Conservation (phyloP, 257 asterid species). For the Solanum paucissectum region DNA sequence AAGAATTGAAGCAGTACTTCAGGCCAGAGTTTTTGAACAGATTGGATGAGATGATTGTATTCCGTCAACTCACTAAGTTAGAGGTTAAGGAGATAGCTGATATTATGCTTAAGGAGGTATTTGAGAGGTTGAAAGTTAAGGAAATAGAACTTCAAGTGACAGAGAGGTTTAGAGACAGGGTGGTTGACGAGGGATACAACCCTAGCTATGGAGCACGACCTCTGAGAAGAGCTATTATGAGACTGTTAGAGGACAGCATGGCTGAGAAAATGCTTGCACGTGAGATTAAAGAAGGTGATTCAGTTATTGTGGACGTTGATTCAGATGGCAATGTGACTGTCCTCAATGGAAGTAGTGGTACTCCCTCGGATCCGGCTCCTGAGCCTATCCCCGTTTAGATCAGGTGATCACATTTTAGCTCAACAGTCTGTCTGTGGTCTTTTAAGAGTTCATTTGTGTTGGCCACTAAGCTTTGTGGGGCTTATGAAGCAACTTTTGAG, state of each 20-base stretch:
- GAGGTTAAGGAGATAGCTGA: constrained; percentile 47
- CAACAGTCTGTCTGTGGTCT: neutral
- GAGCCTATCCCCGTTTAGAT: constrained; percentile 25
- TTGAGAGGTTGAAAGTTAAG: constrained; percentile 24
- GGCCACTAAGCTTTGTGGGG: neutral
- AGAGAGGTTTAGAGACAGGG: constrained; percentile 30
- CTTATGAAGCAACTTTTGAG: neutral
- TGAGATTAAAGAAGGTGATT: constrained; percentile 28
- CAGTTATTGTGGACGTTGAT: constrained; percentile 37
- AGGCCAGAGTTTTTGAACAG: constrained; percentile 58
- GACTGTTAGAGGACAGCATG: constrained; percentile 49
- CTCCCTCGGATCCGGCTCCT: constrained; percentile 20
- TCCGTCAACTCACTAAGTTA: constrained; percentile 31
- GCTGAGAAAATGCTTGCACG: constrained; percentile 47
- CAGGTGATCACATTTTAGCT: neutral
- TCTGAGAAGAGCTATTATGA: constrained; percentile 43
- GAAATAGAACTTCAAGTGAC: constrained; percentile 32
- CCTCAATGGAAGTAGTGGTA: constrained; percentile 26
- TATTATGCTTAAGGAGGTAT: constrained; percentile 38
- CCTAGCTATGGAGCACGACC: constrained; percentile 57
- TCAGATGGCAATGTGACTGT: constrained; percentile 39
- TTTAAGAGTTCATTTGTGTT: neutral
- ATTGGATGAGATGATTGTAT: constrained; percentile 49
- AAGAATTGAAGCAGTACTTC: constrained; percentile 32
- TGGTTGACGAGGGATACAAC: constrained; percentile 41